Conservation (phyloP, 345 rosid genomes). For the Aegle marmelos region DNA sequence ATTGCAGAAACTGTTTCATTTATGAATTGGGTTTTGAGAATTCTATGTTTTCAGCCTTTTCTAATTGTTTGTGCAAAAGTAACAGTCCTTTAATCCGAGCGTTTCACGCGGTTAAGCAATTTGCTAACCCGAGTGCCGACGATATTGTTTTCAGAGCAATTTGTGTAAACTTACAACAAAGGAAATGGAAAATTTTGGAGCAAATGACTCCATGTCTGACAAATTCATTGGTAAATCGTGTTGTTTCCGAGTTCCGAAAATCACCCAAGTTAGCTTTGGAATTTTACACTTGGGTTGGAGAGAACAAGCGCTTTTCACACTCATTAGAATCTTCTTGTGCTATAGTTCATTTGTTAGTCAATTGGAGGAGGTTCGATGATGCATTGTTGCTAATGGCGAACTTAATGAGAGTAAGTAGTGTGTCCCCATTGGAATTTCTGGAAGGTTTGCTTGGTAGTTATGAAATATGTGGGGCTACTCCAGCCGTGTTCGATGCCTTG, state of each 20-base stretch:
- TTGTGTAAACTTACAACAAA: conserved; percentile 55
- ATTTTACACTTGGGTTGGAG: conserved; percentile 51
- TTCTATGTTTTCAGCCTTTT: conserved; percentile 31
- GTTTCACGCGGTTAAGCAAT: conserved; percentile 42
- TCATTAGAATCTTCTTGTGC: conserved; percentile 42
- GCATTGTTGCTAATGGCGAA: conserved; percentile 40
- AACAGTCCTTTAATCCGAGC: conserved; percentile 25
- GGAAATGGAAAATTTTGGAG: conserved; percentile 59
- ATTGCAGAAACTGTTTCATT: conserved; percentile 6
- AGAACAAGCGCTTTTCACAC: conserved; percentile 19
- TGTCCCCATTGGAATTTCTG: conserved; percentile 42
- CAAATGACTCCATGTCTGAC: conserved; percentile 40
- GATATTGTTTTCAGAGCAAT: conserved; percentile 50
- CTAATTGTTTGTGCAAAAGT: conserved; percentile 23
- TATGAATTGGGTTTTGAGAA: conserved; percentile 18
- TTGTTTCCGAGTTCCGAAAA: conserved; percentile 45
- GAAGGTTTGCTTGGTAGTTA: conserved; percentile 44
- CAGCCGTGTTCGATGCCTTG: conserved; percentile 59
- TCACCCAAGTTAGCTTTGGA: conserved; percentile 58
- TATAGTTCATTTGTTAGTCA: conserved; percentile 51
- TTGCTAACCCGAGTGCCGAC: conserved; percentile 37
- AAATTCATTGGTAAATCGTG: conserved; percentile 37
- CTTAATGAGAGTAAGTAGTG: conserved; percentile 36
- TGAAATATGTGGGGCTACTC: conserved; percentile 33
- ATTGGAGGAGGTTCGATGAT: conserved; percentile 45